A percentile compares a stretch with the other conserved stretches of the same genome.
These are phyloP conservation scores for Elongisporangium undulatum DNA, from an alignment of 352 stramenopile species.

Conservation along the genomic window DNA sequence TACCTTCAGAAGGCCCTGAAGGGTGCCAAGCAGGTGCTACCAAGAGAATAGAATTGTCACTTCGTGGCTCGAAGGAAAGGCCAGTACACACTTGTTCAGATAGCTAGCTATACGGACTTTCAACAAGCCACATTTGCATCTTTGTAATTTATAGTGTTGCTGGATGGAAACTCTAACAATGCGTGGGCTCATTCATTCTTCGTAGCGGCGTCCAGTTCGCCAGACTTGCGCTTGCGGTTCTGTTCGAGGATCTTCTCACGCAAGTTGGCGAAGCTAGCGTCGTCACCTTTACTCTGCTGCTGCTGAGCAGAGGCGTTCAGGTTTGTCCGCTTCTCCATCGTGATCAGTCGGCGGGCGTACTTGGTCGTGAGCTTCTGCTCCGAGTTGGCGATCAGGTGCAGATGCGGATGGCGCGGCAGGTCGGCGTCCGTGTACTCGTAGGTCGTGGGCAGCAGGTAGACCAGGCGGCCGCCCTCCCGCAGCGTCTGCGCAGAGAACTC, in stretches of 20 bases:
- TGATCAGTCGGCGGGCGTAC: slow-evolving; percentile 81
- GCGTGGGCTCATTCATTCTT: slow-evolving; percentile 3
- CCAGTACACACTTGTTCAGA: too few relatives aligned
- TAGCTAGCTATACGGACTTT: too few relatives aligned
- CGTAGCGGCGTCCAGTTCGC: slow-evolving; percentile 16
- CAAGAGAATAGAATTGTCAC: background rate
- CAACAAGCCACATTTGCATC: background rate
- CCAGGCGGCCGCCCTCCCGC: slow-evolving; percentile 68
- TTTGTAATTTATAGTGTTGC: background rate
- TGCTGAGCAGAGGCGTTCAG: slow-evolving; percentile 5
- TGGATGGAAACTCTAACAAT: background rate
- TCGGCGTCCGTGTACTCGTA: slow-evolving; percentile 81
- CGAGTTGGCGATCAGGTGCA: slow-evolving; percentile 73
- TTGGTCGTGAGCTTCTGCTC: slow-evolving; percentile 84
- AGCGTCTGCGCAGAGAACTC: slow-evolving; percentile 84
- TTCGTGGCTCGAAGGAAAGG: too few relatives aligned
- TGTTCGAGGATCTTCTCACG: slow-evolving; percentile 54
- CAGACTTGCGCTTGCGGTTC: slow-evolving; percentile 60
- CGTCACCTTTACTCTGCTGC: slow-evolving; percentile 17
- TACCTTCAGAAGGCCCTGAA: background rate
- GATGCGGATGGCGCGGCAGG: slow-evolving; percentile 62
- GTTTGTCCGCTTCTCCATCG: slow-evolving; percentile 71
- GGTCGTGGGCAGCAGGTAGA: slow-evolving; percentile 84
- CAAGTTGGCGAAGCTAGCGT: slow-evolving; percentile 66
- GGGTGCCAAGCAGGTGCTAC: background rate